phyloP scores from a whole-genome alignment of 345 rosid genomes.

The Rhodomyrtus tomentosa region DNA sequence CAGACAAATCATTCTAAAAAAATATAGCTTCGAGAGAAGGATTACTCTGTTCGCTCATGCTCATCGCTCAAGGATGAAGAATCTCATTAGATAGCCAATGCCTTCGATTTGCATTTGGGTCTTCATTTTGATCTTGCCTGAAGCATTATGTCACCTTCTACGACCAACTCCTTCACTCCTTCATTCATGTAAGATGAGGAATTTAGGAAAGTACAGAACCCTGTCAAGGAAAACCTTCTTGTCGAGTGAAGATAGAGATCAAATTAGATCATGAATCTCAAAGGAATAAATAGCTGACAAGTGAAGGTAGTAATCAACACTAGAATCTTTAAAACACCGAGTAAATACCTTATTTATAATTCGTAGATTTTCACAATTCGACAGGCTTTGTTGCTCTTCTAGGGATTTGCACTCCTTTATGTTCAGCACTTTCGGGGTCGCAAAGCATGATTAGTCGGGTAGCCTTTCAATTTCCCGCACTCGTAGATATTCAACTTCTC shows the following conservation, averaged over 20 bases:
- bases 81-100: neutral
- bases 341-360: no score
- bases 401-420: neutral
- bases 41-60: neutral
- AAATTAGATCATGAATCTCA: no score
- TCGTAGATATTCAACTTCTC: neutral
- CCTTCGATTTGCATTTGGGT: neutral
- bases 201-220: neutral
- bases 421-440: neutral
- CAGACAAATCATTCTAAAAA: neutral
- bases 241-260: neutral
- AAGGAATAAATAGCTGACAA: neutral
- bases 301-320: no score
- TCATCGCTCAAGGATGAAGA: neutral
- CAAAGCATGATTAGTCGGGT: neutral
- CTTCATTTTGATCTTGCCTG: no score
- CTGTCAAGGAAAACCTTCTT: neutral
- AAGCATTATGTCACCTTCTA: no score
- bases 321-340: no score
- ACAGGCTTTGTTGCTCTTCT: no score
- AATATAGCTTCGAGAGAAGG: neutral
- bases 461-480: neutral
- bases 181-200: no score
- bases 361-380: no score
- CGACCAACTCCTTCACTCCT: neutral